phyloP scores from a whole-genome alignment of 306 rosid species.

The Begonia loranthoides region DNA sequence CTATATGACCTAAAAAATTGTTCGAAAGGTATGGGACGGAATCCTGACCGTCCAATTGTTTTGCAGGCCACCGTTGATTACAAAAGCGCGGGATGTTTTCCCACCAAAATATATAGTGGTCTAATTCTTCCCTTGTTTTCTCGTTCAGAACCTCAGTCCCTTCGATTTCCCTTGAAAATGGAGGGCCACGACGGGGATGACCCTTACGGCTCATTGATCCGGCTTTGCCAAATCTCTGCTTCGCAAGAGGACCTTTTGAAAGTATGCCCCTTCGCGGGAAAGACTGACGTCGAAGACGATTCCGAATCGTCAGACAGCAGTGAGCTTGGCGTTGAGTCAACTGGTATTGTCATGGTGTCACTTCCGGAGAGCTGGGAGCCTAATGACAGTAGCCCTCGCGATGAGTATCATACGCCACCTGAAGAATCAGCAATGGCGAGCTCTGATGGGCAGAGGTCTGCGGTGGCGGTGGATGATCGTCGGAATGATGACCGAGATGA shows the following conservation, averaged over 20 bases:
- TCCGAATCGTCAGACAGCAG: constrained; percentile 3
- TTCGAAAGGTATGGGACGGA: no score
- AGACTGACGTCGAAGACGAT: background rate
- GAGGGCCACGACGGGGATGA: background rate
- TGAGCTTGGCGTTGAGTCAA: background rate
- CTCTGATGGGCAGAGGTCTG: constrained; percentile 1
- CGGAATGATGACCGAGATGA: background rate
- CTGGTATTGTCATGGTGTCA: constrained; percentile 10
- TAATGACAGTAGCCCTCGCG: constrained; percentile 4
- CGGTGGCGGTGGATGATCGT: background rate
- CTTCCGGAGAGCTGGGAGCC: constrained; percentile 11
- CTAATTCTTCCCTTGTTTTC: no score
- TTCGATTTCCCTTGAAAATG: background rate
- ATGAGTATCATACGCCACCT: constrained; percentile 7
- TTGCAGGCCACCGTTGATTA: no score
- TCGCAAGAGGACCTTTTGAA: background rate
- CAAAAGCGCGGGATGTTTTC: no score
- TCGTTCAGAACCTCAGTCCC: no score
- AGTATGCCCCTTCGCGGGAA: background rate
- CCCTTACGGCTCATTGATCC: background rate
- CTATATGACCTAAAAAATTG: no score
- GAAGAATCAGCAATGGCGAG: constrained; percentile 2
- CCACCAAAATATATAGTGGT: no score
- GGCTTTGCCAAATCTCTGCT: background rate
- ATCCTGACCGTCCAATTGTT: no score